These are phyloP conservation scores for Cyberlindnera xylosilytica DNA, from an alignment of 805 yeast genomes.

Conservation along the genomic window DNA sequence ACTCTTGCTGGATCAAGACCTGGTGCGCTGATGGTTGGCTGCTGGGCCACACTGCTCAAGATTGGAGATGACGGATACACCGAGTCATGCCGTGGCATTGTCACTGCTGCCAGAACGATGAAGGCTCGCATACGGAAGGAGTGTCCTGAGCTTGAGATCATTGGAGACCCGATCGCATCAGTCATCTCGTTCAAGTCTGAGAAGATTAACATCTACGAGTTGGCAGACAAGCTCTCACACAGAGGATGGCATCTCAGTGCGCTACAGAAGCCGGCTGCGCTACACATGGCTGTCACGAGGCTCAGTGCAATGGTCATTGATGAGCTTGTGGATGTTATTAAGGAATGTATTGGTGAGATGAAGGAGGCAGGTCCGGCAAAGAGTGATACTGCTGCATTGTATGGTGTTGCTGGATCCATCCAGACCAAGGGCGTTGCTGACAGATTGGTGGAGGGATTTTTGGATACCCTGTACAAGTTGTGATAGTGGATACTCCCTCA, in stretches of 20 bases:
- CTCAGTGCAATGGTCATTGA: slow-evolving; percentile 62
- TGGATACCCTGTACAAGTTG: slow-evolving; percentile 72
- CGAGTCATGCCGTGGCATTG: slow-evolving; percentile 62
- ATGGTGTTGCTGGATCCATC: slow-evolving; percentile 94
- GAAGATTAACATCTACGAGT: slow-evolving; percentile 64
- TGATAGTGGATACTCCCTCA: background rate
- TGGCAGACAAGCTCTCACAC: slow-evolving; percentile 66
- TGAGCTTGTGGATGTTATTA: slow-evolving; percentile 49
- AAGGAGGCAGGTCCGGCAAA: slow-evolving; percentile 24
- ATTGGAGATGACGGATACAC: slow-evolving; percentile 85
- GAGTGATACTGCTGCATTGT: slow-evolving; percentile 81
- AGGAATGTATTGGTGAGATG: slow-evolving; percentile 25
- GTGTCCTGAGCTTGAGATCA: slow-evolving; percentile 56
- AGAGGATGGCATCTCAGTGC: slow-evolving; percentile 89
- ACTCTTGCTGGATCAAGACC: slow-evolving; percentile 96
- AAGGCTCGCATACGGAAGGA: slow-evolving; percentile 43
- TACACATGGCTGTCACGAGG: slow-evolving; percentile 85
- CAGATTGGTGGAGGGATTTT: slow-evolving; percentile 69
- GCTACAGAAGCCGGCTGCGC: slow-evolving; percentile 84
- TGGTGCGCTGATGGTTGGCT: slow-evolving; percentile 95
- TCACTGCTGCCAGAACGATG: slow-evolving; percentile 58
- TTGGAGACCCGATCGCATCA: slow-evolving; percentile 84
- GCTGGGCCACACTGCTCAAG: slow-evolving; percentile 90
- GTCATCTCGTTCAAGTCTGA: slow-evolving; percentile 75
- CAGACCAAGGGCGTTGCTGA: slow-evolving; percentile 83